Base-by-base conservation (phyloP, 495 filamentous ascomycete species). In the Aspergillus kassunensis region DNA sequence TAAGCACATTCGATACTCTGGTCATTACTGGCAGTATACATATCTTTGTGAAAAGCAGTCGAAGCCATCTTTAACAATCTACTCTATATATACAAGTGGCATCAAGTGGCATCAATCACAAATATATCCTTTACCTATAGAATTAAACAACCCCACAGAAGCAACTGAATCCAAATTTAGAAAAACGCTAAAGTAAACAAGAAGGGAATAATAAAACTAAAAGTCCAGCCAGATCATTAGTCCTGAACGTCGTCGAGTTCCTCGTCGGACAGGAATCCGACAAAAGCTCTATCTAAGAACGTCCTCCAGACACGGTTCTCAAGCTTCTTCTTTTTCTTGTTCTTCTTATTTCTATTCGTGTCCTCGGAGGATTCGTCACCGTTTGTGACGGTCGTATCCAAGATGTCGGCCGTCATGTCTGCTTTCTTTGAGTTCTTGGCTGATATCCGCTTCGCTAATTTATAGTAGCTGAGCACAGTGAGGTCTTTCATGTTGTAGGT, bases 241-340 rank as follows among this genome's bases (percentile, higher is more conserved):
- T 16, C 29, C 18, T 33, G 27, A 24, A 58, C 37, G 18, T 58
- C 58, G 39, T 58, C 48, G 51, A 63, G 43, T 19, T 64, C 54
- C 39, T 61, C 58, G 44, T 34, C 31, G 23, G 42, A 75, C 58
- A 84, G 70, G 13, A 81, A 87, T 18, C 86, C 82, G 18, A 93
- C 86, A 73, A 93, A 95, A 0, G 91, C 91, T 34, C 89, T 82
- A 20, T 70, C 66, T 15, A 95, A 66, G 62, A 96, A 96, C 9
- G 85, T 76, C 42, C 81, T 76, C 91, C 91, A 96, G 4, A 66
- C 65, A 6, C 53, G 55, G 70, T 80, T 69, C 69, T 70, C 62
- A 33, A 72, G 69, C 40, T 71, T 68, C 58, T 79, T 80, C 41
- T 76, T 72, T 57, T 71, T 69, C 35, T 68, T 62, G 30, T 51